phyloP scores from a whole-genome alignment of 2,329 filamentous ascomycete species.

The Phaeophleospora eucalypticola region DNA sequence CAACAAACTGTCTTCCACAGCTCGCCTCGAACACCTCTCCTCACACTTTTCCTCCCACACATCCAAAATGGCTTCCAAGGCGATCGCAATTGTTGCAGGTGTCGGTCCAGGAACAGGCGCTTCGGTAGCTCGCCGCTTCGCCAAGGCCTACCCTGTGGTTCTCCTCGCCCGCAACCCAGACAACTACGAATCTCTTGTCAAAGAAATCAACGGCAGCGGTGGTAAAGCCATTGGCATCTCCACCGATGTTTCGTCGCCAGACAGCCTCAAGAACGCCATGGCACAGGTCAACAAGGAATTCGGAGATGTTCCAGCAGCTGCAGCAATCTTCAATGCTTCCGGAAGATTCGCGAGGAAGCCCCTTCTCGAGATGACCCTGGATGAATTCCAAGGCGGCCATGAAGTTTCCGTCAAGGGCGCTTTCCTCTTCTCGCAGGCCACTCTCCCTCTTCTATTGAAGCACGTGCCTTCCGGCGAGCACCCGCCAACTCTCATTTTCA shows the following conservation, averaged over 20 bases:
- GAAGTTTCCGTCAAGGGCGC: constrained; percentile 58
- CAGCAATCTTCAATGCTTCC: constrained; percentile 66
- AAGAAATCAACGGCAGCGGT: constrained; percentile 63
- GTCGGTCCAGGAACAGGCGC: constrained; percentile 69
- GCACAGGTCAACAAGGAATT: constrained; percentile 59
- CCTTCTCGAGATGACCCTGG: constrained; percentile 57
- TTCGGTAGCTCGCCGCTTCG: constrained; percentile 57
- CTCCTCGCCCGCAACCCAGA: constrained; percentile 66
- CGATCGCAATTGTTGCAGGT: constrained; percentile 65
- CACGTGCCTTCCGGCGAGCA: constrained; percentile 53
- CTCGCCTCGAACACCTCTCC: not conserved
- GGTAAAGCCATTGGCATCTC: constrained; percentile 68
- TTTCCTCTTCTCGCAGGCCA: constrained; percentile 69
- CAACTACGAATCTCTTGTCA: constrained; percentile 62
- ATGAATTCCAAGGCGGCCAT: constrained; percentile 52
- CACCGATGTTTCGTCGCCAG: constrained; percentile 58
- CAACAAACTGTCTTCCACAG: constrained; percentile 3
- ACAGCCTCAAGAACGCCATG: constrained; percentile 58
- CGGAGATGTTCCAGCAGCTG: constrained; percentile 38
- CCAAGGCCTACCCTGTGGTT: constrained; percentile 65
- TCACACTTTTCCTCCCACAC: not conserved
- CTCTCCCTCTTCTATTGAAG: constrained; percentile 66
- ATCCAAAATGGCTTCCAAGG: not conserved
- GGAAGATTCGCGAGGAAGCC: constrained; percentile 57
- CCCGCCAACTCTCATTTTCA: constrained; percentile 78